Base-by-base conservation (phyloP, 352 stramenopile species). In the Globisporangium orthogonon region DNA sequence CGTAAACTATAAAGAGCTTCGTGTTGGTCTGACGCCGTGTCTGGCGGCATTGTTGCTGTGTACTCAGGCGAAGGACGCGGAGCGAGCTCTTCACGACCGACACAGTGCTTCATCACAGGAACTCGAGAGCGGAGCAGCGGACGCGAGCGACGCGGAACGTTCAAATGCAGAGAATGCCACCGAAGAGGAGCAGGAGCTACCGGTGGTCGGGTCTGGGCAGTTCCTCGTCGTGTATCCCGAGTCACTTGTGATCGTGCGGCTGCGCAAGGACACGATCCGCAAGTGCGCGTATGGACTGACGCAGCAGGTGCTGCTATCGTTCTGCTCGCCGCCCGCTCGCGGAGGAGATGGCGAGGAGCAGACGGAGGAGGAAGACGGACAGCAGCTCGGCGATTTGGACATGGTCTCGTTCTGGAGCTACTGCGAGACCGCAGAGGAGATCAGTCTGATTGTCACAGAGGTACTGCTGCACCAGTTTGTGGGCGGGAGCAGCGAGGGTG, bases 181-280 rank as follows among this genome's bases (percentile, higher is more conserved):
- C 9, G 45, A 40, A 1, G 51, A 37, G 33, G 39, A 56, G 40
- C 33, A 44, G 23, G 23, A 23, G 28, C 35, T 50, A 0, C 61
- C 67, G 23, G 69, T 84, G 64, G 78, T 87, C 3, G 76, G 74
- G 43, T 85, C 82, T n/a, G 76, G 57, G 18, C 84, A 94, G 53
- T 92, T 89, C 56, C 70, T 94, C 17, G 82, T 83, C 52, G 84
- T 94, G 45, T 91, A 88, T 61, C 74, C 79, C 18, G 84, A 88
- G 51, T 80, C 74, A 14, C 70, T 94, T 7, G 78, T 91, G 41
- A 76, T 92, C 7, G 78, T 91, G 31, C 75, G 84, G 52, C 65
- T 94, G 37, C 73, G 80, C 33, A 94, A 94, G 47, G 78, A 94
- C 43, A 64, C 70, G 9, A 67, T 94, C 31, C 74, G 78, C 3